Evolutionary conservation across 805 yeast genomes (phyloP).

Genomic region (Wickerhamiella cacticola): DNA sequence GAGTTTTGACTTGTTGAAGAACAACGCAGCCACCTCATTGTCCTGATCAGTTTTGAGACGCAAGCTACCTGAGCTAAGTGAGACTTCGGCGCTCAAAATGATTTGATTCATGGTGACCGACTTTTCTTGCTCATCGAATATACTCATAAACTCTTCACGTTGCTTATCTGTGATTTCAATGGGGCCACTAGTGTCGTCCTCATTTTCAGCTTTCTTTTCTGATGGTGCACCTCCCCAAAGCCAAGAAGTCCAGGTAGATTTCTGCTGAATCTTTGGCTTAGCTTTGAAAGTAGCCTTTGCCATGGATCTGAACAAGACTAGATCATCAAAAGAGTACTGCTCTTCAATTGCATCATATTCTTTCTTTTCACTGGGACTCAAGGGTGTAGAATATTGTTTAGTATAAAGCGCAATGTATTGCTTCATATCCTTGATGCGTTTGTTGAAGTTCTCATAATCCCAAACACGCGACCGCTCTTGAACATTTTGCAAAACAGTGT

Average conservation of each 20-base stretch:
- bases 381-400: conserved; percentile 34
- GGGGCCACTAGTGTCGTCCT: conserved; percentile 27
- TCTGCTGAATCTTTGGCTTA: conserved; percentile 32
- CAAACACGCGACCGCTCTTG: conserved; percentile 69
- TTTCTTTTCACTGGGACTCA: conserved; percentile 27
- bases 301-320: conserved; percentile 71
- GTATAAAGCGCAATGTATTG: conserved; percentile 60
- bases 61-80: conserved; percentile 66
- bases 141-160: conserved; percentile 76
- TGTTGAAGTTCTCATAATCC: conserved; percentile 76
- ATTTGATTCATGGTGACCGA: conserved; percentile 36
- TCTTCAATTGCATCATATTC: conserved; percentile 45
- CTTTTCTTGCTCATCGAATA: conserved; percentile 59
- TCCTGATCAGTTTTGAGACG: conserved; percentile 34
- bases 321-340: conserved; percentile 58
- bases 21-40: conserved; percentile 49
- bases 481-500: conserved; percentile 64
- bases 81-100: conserved; percentile 52
- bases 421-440: conserved; percentile 59
- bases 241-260: conserved; percentile 21
- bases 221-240: conserved; percentile 17
- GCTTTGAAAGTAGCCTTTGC: conserved; percentile 57
- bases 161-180: conserved; percentile 71
- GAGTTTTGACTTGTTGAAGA: conserved; percentile 71
- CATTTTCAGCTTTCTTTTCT: conserved; percentile 12